A percentile compares a stretch with the other conserved stretches of the same genome.
These are phyloP conservation scores for Alternaria alternata DNA, from an alignment of 2,329 filamentous ascomycete genomes.

Conservation along the genomic window DNA sequence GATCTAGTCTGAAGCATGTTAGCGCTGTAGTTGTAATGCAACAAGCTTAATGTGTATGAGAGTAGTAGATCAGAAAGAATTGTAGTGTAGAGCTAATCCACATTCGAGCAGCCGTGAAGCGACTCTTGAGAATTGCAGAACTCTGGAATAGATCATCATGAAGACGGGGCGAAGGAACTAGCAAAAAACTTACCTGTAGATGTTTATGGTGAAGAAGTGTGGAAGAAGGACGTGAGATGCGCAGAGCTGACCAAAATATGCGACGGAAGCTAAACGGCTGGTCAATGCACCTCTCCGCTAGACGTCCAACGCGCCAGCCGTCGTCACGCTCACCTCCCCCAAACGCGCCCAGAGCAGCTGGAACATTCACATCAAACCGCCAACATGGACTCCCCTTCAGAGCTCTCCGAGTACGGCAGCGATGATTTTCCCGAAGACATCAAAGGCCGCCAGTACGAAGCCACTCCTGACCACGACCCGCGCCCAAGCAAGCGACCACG, in stretches of 20 bases:
- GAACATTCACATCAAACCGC: background rate
- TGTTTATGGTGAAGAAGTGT: conserved; percentile 5
- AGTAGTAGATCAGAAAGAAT: conserved; percentile 54
- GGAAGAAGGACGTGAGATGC: background rate
- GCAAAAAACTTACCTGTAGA: conserved; percentile 20
- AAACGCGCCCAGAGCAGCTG: conserved; percentile 7
- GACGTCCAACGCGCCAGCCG: conserved; percentile 14
- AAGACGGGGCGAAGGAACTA: background rate
- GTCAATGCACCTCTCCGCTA: conserved; percentile 18
- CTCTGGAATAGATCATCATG: conserved; percentile 56
- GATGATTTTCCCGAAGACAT: conserved; percentile 69
- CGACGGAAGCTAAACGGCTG: conserved; percentile 17
- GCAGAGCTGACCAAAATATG: conserved; percentile 13
- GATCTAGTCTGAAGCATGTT: conserved; percentile 13
- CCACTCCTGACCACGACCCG: conserved; percentile 54
- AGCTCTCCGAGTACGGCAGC: conserved; percentile 70
- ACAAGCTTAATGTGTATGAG: background rate
- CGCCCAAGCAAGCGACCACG: conserved; percentile 52
- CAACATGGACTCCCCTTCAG: conserved; percentile 65
- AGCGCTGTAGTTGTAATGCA: conserved; percentile 19
- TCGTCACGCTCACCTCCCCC: conserved; percentile 16
- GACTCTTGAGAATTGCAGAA: conserved; percentile 61
- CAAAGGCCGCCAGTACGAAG: conserved; percentile 57
- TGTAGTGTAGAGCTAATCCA: conserved; percentile 58
- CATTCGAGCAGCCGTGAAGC: conserved; percentile 48